phyloP scores from a whole-genome alignment of 176 grass and related monocot genomes.

The Musa schizocarpa region DNA sequence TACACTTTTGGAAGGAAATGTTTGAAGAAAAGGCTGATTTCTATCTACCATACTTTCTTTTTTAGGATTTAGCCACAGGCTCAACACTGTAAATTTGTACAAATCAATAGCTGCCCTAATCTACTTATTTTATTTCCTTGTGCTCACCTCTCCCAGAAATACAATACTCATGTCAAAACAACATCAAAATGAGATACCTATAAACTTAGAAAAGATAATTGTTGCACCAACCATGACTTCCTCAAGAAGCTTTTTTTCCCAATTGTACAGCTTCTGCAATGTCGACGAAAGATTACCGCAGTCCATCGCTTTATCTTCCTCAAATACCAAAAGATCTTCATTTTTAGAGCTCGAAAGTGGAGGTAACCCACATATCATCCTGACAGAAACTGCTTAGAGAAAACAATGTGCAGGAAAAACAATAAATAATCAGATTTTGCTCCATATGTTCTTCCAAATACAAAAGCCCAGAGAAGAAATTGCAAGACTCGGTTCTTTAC shows the following conservation, averaged over 20 bases:
- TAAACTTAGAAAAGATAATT: background rate
- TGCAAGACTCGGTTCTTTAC: conserved; percentile 18
- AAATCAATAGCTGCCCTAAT: background rate
- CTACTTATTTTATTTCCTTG: background rate
- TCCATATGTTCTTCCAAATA: background rate
- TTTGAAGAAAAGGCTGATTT: too few relatives aligned
- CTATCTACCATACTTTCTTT: background rate
- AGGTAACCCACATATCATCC: conserved; percentile 77
- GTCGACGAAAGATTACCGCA: conserved; percentile 86
- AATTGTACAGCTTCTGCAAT: conserved; percentile 89
- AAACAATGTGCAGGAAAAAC: background rate
- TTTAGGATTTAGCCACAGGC: background rate
- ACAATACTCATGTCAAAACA: background rate
- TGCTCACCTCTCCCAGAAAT: background rate
- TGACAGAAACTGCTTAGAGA: conserved; percentile 40
- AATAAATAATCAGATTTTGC: too few relatives aligned
- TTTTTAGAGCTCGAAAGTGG: conserved; percentile 28
- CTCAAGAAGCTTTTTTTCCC: conserved; percentile 94
- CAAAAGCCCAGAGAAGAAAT: background rate
- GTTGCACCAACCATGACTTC: conserved; percentile 75
- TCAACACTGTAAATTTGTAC: background rate
- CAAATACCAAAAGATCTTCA: conserved; percentile 52
- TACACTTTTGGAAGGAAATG: too few relatives aligned
- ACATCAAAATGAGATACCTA: background rate
- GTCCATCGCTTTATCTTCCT: conserved; percentile 72